A percentile compares a stretch with the other conserved stretches of the same genome.
phyloP scores from a whole-genome alignment of 2,329 filamentous ascomycete species.

The Trichoderma oligosporum region DNA sequence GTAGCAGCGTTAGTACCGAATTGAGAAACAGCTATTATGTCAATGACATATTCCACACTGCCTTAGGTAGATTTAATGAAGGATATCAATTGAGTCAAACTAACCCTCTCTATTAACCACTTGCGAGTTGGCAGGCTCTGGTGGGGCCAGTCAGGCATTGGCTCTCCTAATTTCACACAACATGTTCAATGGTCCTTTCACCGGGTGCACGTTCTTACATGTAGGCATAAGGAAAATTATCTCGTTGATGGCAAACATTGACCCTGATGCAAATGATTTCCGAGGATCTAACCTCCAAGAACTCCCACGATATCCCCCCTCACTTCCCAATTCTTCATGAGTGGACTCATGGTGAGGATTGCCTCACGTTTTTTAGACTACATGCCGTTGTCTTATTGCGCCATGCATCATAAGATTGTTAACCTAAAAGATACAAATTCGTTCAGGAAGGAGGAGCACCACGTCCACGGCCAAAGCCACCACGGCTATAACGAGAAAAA shows the following conservation, averaged over 20 bases:
- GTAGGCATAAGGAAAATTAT: constrained; percentile 30
- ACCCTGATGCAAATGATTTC: constrained; percentile 48
- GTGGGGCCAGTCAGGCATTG: background rate
- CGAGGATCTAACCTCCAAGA: constrained; percentile 46
- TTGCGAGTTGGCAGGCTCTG: background rate
- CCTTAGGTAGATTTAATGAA: background rate
- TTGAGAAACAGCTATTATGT: background rate
- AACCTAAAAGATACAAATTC: constrained; percentile 39
- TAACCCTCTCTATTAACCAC: constrained; percentile 8
- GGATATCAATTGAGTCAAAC: constrained; percentile 16
- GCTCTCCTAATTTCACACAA: constrained; percentile 3
- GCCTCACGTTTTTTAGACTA: constrained; percentile 44
- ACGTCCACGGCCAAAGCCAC: constrained; percentile 85
- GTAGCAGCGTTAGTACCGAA: too few species aligned
- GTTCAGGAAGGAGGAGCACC: constrained; percentile 67
- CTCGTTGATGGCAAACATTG: constrained; percentile 39
- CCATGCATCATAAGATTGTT: constrained; percentile 44
- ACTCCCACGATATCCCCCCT: constrained; percentile 43
- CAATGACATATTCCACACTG: background rate
- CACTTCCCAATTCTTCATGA: constrained; percentile 40
- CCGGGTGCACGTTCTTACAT: constrained; percentile 24
- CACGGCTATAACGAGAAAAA: constrained; percentile 57
- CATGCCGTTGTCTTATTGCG: constrained; percentile 41
- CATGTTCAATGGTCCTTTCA: constrained; percentile 12
- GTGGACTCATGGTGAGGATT: constrained; percentile 39